Conservation (phyloP, 2,329 filamentous ascomycete species). For the Talaromyces sp. region DNA sequence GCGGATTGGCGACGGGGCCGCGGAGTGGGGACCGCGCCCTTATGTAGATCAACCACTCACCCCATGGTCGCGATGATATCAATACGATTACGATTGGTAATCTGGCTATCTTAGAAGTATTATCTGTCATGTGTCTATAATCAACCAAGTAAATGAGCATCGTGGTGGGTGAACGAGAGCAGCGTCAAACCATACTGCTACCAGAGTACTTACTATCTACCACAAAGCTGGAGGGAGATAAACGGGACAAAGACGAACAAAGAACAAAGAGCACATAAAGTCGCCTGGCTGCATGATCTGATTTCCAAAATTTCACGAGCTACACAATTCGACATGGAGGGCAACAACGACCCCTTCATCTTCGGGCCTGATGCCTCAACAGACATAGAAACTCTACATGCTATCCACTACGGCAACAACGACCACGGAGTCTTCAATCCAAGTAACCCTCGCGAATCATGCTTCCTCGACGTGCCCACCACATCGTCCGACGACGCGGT, state of each 20-base stretch:
- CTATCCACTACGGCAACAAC: neutral
- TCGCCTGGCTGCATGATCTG: neutral
- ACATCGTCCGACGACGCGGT: neutral
- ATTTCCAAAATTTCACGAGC: neutral
- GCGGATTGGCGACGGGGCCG: neutral
- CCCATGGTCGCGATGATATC: neutral
- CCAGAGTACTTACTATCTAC: no score
- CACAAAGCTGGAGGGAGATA: neutral
- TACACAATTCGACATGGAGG: neutral
- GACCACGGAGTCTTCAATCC: no score
- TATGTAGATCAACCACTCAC: neutral
- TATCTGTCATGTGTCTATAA: neutral
- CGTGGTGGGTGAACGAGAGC: neutral
- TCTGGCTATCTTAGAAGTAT: no score
- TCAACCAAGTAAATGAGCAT: neutral
- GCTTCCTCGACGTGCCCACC: neutral
- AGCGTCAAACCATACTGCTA: no score
- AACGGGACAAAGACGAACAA: neutral
- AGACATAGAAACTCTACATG: neutral
- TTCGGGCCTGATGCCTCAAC: neutral
- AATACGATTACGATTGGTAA: neutral
- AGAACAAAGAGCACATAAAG: neutral
- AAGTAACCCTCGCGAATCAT: neutral
- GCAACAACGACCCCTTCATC: conserved; percentile 1
- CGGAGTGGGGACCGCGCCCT: neutral